A percentile compares a stretch with the other conserved stretches of the same genome.
phyloP scores from a whole-genome alignment of 352 stramenopile genomes.

The Globisporangium radiosum region DNA sequence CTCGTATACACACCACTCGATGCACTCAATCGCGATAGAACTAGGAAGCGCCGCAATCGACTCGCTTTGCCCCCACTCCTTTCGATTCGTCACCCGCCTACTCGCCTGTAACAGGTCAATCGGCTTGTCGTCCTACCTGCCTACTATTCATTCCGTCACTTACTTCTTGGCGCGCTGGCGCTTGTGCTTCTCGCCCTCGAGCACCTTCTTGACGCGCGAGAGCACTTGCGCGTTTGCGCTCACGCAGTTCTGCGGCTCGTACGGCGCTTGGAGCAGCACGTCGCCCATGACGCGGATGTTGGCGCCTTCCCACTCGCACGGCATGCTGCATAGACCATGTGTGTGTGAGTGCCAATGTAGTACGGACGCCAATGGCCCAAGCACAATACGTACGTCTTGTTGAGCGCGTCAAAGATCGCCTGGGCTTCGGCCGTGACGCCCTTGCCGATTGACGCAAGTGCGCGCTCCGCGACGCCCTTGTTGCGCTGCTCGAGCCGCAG shows the following conservation, averaged over 20 bases:
- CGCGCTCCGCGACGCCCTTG: constrained; percentile 57
- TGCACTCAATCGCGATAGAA: no score
- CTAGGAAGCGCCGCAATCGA: no score
- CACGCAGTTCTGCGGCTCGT: constrained; percentile 72
- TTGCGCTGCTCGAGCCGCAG: constrained; percentile 71
- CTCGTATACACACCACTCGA: no score
- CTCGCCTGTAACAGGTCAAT: no score
- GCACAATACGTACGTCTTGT: constrained; percentile 69
- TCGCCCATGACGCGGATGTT: constrained; percentile 85
- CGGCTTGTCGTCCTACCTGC: background rate
- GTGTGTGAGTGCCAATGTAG: background rate
- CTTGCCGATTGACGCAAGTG: constrained; percentile 77
- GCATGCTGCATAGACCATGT: constrained; percentile 42
- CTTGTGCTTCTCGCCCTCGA: constrained; percentile 75
- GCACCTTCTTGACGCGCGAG: constrained; percentile 79
- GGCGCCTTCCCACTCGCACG: constrained; percentile 72
- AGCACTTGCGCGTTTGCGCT: constrained; percentile 70
- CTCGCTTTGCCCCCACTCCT: no score
- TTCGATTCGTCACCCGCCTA: no score
- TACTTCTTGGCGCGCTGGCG: constrained; percentile 52
- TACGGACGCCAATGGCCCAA: no score
- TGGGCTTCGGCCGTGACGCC: constrained; percentile 64
- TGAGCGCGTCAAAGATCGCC: constrained; percentile 81
- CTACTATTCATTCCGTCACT: constrained; percentile 5
- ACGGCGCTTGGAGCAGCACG: constrained; percentile 80